Base-by-base conservation (phyloP, 352 stramenopile genomes). In the Achlya hypogyna region DNA sequence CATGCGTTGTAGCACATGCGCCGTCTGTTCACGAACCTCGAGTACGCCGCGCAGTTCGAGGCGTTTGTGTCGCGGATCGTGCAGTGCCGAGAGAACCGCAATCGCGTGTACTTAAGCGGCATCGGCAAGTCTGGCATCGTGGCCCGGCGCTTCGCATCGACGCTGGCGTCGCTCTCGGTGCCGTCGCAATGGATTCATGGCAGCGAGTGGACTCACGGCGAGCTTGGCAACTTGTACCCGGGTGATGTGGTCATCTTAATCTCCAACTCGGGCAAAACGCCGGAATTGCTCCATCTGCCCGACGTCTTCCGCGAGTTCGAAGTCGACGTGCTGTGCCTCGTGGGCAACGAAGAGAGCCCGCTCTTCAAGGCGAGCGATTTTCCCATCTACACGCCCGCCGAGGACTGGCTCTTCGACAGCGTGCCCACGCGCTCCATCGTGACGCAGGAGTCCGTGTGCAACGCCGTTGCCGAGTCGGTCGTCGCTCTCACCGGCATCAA, bases 61-160 rank as follows among this genome's bases (percentile, higher is more conserved):
- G 56, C 53, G 5, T 74, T 69, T 10, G 58, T 84, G 9, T 53
- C 62, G 53, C 64, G 68, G 2, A 40, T 93, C 4, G 47, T 78
- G 54, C 62, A 75, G n/a, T 89, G 81, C 25, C 73, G 78, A 5
- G 65, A 78, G 22, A 70, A 86, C 25, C 65, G 76, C 40, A 65
- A 73, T 18, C 71, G 75, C 16, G 70, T 93, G 23, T 91, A 81
- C 63, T 73, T 86, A 27, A 91, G 81, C 5, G 85, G 85, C 20
- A 87, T 93, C 20, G 85, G 85, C 69, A 93, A 93, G 69, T 93
- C 85, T 2, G 82, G 78, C 22, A 82, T 88, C 22, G 82, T 93
- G 1, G 85, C 82, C 25, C 78, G 74, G 20, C 75, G 85, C 23
- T 72, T 93, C 22, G 85, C 83, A 9, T 88, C 83, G 4, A 87